These are phyloP conservation scores for Dendrobium huoshanense DNA, from an alignment of 106 monocot genomes.

Conservation along the genomic window DNA sequence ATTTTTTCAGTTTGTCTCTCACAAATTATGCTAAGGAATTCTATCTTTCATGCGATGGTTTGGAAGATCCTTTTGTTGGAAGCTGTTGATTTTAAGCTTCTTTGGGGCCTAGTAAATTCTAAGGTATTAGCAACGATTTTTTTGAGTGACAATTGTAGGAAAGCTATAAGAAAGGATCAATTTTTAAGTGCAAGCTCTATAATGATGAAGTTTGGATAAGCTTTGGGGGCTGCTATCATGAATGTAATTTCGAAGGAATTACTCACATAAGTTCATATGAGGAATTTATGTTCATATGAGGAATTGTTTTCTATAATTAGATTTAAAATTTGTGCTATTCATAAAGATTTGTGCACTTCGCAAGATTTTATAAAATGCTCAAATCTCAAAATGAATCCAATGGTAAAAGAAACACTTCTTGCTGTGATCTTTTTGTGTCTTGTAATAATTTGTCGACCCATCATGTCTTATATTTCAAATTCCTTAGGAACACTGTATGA, in stretches of 20 bases:
- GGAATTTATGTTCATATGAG: no score
- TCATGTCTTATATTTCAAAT: not conserved
- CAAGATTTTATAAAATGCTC: not conserved
- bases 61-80: not conserved
- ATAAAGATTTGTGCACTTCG: not conserved
- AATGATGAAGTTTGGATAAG: not conserved
- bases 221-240: not conserved
- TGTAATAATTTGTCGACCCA: not conserved
- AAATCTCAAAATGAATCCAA: not conserved
- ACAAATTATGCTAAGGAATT: not conserved
- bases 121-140: not conserved
- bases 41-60: not conserved
- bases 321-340: not conserved
- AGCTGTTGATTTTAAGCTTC: conserved; percentile 1
- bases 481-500: not conserved
- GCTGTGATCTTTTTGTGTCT: not conserved
- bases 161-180: not conserved
- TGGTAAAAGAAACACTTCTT: not conserved
- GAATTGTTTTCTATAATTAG: not conserved
- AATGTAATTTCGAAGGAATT: no score
- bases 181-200: not conserved
- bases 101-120: not conserved
- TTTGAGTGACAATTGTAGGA: not conserved
- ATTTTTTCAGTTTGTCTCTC: no score
- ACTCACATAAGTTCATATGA: no score